phyloP scores from a whole-genome alignment of 345 rosid species.

The Linum lewisii region DNA sequence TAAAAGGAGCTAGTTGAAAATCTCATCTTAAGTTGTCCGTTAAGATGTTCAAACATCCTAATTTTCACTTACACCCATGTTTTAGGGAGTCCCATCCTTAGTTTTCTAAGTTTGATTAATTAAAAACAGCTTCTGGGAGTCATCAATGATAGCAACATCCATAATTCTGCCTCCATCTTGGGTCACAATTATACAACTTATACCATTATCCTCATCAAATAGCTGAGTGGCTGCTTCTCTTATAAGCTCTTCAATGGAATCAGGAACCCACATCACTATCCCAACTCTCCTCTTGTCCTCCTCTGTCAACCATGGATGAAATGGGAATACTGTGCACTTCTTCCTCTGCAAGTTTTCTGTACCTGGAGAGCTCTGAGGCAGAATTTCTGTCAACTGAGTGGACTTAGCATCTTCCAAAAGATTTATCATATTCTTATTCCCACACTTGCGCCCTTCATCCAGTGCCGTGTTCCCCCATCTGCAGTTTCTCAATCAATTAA shows the following conservation, averaged over 20 bases:
- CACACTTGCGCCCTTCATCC: constrained; percentile 58
- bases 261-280: constrained; percentile 61
- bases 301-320: constrained; percentile 43
- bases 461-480: constrained; percentile 91
- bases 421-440: constrained; percentile 75
- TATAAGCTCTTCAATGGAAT: constrained; percentile 44
- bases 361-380: constrained; percentile 21
- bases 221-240: constrained; percentile 38
- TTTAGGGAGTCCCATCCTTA: no score
- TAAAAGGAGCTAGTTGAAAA: no score
- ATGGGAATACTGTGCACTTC: constrained; percentile 76
- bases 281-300: constrained; percentile 49
- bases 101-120: no score
- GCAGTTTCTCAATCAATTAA: not conserved
- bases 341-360: no score
- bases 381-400: constrained; percentile 30
- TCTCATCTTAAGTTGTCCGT: no score
- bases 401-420: constrained; percentile 61
- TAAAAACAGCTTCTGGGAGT: constrained; percentile 63
- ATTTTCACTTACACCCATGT: no score
- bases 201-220: constrained; percentile 16
- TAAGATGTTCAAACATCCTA: no score
- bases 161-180: constrained; percentile 65
- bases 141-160: constrained; percentile 54
- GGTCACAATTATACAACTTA: constrained; percentile 43